phyloP scores from a whole-genome alignment of 208 protist species.

The Acanthamoeba sp. region DNA sequence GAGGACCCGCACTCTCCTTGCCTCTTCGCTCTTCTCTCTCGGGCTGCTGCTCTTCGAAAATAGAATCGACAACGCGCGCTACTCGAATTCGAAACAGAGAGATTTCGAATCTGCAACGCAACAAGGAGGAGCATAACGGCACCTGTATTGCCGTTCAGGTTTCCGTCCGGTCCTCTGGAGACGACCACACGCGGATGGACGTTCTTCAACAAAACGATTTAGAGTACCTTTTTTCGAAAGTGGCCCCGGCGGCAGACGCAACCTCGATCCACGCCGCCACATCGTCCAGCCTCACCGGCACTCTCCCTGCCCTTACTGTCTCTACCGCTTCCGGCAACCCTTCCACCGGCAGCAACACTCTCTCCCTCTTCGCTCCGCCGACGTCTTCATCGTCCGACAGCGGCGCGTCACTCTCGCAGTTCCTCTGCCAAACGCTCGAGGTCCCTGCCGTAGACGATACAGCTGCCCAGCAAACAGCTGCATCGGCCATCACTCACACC shows the following conservation, averaged over 20 bases:
- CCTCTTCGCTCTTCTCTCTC: too few relatives aligned
- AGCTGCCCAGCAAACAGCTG: not conserved
- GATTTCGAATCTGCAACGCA: not conserved
- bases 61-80: too few relatives aligned
- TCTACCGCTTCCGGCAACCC: not conserved
- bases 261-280: not conserved
- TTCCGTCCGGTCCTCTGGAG: not conserved
- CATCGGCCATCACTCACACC: too few relatives aligned
- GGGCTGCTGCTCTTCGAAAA: too few relatives aligned
- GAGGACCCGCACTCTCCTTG: too few relatives aligned
- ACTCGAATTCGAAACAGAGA: not conserved
- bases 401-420: not conserved
- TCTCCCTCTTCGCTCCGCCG: not conserved
- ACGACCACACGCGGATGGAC: not conserved
- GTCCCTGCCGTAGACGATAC: not conserved
- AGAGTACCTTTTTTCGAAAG: not conserved
- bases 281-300: not conserved
- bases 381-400: not conserved
- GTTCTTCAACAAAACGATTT: constrained; percentile 25
- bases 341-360: not conserved
- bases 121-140: not conserved
- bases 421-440: not conserved
- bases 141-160: not conserved
- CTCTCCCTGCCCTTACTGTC: not conserved
- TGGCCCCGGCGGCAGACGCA: not conserved